Conservation (phyloP, 495 filamentous ascomycete species). For the Talaromyces ruber region DNA sequence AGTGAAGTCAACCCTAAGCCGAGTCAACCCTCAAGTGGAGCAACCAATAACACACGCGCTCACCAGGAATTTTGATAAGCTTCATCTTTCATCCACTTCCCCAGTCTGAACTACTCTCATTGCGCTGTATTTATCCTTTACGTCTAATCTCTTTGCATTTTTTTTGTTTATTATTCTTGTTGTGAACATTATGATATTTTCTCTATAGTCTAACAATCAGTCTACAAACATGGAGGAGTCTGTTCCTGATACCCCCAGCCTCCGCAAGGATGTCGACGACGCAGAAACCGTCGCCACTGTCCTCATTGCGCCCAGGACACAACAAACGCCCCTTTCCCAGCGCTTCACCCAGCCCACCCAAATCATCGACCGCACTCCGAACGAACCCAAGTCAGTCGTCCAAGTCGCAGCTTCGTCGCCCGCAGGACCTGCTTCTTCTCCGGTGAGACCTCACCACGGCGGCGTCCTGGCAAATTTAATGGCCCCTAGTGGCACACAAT, state of each 20-base stretch:
- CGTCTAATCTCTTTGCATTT: neutral
- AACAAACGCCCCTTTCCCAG: slow-evolving; percentile 20
- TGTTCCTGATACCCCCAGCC: slow-evolving; percentile 38
- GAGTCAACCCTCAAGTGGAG: neutral
- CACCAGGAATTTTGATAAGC: neutral
- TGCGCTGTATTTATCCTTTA: neutral
- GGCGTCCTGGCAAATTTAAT: slow-evolving; percentile 50
- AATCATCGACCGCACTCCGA: slow-evolving; percentile 36
- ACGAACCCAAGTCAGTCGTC: slow-evolving; percentile 42
- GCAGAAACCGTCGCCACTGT: slow-evolving; percentile 55
- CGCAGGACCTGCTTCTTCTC: slow-evolving; percentile 41
- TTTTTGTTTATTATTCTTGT: neutral
- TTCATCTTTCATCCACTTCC: neutral
- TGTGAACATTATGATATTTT: neutral
- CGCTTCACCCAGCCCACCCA: slow-evolving; percentile 62
- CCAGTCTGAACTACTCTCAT: neutral
- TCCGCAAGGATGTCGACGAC: slow-evolving; percentile 38
- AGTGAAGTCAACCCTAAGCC: neutral
- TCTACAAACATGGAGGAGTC: slow-evolving; percentile 28
- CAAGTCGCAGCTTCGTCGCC: slow-evolving; percentile 85
- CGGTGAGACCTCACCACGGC: slow-evolving; percentile 23
- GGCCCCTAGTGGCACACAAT: slow-evolving; percentile 71
- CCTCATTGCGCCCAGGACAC: slow-evolving; percentile 25
- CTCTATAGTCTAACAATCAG: neutral
- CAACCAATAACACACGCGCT: neutral